Conservation (phyloP, 2,329 filamentous ascomycete genomes). For the Alternaria conjuncta region DNA sequence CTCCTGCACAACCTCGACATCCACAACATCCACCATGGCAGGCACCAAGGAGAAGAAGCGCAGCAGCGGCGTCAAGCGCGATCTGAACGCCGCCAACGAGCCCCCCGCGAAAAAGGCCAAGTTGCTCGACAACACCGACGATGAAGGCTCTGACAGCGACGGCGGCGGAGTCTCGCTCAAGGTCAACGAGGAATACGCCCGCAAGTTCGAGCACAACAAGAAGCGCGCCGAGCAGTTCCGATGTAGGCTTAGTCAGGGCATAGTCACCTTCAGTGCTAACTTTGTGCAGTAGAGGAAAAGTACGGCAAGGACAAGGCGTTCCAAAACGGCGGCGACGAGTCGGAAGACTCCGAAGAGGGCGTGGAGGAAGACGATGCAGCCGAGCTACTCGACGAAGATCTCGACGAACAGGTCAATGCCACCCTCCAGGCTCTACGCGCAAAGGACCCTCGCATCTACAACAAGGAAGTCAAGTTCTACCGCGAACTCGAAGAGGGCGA, state of each 20-base stretch:
- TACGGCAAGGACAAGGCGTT: constrained; percentile 61
- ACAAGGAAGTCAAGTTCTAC: constrained; percentile 81
- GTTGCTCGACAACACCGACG: constrained; percentile 47
- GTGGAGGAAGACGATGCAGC: constrained; percentile 92
- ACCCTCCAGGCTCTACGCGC: constrained; percentile 86
- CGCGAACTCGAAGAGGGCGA: constrained; percentile 64
- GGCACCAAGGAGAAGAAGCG: constrained; percentile 34
- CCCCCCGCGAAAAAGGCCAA: constrained; percentile 46
- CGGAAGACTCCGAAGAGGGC: constrained; percentile 58
- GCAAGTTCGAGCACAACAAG: constrained; percentile 94
- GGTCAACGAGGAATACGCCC: constrained; percentile 90
- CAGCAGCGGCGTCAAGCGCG: constrained; percentile 32
- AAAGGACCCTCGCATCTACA: constrained; percentile 92
- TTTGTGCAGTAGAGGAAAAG: constrained; percentile 80
- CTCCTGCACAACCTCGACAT: neutral
- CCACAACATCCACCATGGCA: constrained; percentile 25
- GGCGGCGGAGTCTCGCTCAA: constrained; percentile 60
- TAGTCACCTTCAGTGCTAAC: constrained; percentile 24
- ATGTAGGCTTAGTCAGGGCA: constrained; percentile 54
- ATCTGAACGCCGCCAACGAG: constrained; percentile 22
- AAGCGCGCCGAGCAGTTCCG: constrained; percentile 86
- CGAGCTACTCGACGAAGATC: constrained; percentile 80
- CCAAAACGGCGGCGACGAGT: constrained; percentile 55
- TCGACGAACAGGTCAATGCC: constrained; percentile 86
- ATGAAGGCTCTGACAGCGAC: constrained; percentile 35